Conservation (phyloP, 1,139 yeast species). For the Candida mesenterica region DNA sequence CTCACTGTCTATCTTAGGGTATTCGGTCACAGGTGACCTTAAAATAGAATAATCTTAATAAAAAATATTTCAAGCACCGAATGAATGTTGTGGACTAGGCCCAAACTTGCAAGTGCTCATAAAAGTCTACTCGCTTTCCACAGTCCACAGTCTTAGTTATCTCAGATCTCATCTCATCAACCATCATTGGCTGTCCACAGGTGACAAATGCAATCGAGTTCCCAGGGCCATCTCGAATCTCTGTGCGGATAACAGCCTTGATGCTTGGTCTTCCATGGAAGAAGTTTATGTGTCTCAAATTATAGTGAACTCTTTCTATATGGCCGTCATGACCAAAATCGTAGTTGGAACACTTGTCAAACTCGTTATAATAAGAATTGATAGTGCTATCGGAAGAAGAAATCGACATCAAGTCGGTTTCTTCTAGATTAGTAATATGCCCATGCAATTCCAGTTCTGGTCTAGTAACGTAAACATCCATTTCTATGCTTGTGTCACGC, state of each 20-base stretch:
- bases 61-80: no score
- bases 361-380: not conserved
- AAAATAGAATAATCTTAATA: no score
- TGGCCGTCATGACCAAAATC: not conserved
- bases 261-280: conserved; percentile 34
- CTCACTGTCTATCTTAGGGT: no score
- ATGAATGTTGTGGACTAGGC: conserved; percentile 24
- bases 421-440: conserved; percentile 1
- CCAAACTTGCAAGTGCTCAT: conserved; percentile 43
- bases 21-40: no score
- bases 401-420: not conserved
- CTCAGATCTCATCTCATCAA: conserved; percentile 34
- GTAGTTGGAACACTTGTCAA: not conserved
- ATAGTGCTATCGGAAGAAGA: not conserved
- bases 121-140: conserved; percentile 34
- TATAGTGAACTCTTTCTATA: not conserved
- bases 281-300: conserved; percentile 24
- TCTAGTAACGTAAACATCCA: conserved; percentile 32
- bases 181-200: conserved; percentile 51
- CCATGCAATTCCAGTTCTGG: conserved; percentile 17
- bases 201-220: conserved; percentile 42
- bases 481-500: conserved; percentile 23
- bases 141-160: conserved; percentile 6
- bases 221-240: conserved; percentile 19
- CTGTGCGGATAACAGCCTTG: conserved; percentile 23